phyloP scores from a whole-genome alignment of 2,329 filamentous ascomycete genomes.

The Alternaria arborescens region DNA sequence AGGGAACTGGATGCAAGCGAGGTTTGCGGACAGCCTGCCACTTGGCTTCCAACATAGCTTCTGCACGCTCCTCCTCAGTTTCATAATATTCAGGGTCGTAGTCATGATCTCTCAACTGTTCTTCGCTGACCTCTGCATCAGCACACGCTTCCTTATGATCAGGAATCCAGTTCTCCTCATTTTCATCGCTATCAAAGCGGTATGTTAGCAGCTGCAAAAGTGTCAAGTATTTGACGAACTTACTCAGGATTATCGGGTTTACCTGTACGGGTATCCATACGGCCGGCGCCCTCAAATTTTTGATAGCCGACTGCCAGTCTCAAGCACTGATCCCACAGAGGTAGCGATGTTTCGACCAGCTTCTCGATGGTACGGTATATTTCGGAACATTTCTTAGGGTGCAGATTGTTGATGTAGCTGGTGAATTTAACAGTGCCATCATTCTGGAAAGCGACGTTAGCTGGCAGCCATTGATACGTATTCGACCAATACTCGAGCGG shows the following conservation, averaged over 20 bases:
- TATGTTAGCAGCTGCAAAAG: neutral
- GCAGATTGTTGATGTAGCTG: constrained; percentile 65
- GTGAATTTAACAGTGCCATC: constrained; percentile 51
- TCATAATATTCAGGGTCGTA: neutral
- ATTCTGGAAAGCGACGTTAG: constrained; percentile 56
- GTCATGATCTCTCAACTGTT: neutral
- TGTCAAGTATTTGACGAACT: neutral
- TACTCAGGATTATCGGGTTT: constrained; percentile 4
- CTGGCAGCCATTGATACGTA: constrained; percentile 60
- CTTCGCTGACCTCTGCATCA: constrained; percentile 7
- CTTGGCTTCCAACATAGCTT: constrained; percentile 15
- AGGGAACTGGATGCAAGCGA: constrained; percentile 17
- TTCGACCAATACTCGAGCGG: constrained; percentile 31
- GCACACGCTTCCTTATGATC: constrained; percentile 6
- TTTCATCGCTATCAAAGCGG: constrained; percentile 22
- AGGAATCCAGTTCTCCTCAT: constrained; percentile 25
- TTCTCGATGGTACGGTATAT: constrained; percentile 34
- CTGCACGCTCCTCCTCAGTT: constrained; percentile 1
- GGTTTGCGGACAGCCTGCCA: constrained; percentile 31
- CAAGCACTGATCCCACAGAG: constrained; percentile 37
- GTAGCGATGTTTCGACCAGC: constrained; percentile 29
- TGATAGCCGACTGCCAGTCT: constrained; percentile 1
- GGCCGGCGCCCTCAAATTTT: constrained; percentile 17
- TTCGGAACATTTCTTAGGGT: constrained; percentile 49
- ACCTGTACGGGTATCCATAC: constrained; percentile 16